These are phyloP conservation scores for Pyrenula aspistea DNA, from an alignment of 495 filamentous ascomycete species.

Conservation along the genomic window DNA sequence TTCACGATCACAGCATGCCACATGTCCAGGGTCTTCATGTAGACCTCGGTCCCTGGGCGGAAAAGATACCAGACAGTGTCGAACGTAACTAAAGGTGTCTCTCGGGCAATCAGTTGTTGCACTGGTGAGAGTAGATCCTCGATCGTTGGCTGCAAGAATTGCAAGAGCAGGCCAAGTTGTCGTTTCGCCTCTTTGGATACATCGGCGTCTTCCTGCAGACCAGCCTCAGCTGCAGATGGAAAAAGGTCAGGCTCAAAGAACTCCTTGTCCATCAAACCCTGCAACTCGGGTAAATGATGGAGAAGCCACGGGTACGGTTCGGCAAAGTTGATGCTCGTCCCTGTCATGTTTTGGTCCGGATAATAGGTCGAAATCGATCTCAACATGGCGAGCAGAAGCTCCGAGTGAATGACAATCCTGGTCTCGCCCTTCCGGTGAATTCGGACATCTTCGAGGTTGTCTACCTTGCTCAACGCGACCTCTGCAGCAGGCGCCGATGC, in stretches of 20 bases:
- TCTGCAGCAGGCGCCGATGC: background rate
- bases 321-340: background rate
- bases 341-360: background rate
- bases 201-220: background rate
- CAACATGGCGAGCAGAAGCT: background rate
- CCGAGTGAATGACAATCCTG: background rate
- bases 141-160: background rate
- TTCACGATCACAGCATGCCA: background rate
- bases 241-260: background rate
- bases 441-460: background rate
- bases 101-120: background rate
- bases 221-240: background rate
- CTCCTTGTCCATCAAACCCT: background rate
- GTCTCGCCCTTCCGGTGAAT: background rate
- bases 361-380: background rate
- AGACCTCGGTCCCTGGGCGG: background rate
- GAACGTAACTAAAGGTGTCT: background rate
- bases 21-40: background rate
- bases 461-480: background rate
- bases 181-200: background rate
- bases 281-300: background rate
- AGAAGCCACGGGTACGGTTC: background rate
- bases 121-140: background rate
- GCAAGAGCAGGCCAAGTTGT: background rate
- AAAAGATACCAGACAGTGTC: background rate